phyloP scores from a whole-genome alignment of 495 filamentous ascomycete species.

The Penicillium robsamsonii region DNA sequence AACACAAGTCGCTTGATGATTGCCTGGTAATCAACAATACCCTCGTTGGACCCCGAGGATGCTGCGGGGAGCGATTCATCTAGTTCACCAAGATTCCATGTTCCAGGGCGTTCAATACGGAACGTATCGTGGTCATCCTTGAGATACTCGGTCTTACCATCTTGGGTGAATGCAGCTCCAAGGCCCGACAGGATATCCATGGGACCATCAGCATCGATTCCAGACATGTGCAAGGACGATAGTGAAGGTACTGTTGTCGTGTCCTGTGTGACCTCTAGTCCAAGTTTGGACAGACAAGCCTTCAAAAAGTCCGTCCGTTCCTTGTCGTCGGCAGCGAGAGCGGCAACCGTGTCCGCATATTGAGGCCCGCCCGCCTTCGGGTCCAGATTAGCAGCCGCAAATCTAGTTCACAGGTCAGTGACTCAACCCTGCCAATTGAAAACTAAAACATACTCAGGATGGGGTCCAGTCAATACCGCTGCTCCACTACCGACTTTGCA shows the following conservation, averaged over 20 bases:
- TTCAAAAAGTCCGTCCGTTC: slow-evolving; percentile 74
- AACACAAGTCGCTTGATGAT: slow-evolving; percentile 73
- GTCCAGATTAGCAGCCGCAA: slow-evolving; percentile 76
- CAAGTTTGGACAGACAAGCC: slow-evolving; percentile 78
- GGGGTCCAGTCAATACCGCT: slow-evolving; percentile 80
- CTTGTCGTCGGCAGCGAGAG: slow-evolving; percentile 67
- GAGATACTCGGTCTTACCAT: slow-evolving; percentile 70
- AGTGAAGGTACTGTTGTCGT: slow-evolving; percentile 72
- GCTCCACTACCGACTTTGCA: slow-evolving; percentile 83
- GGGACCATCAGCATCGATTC: slow-evolving; percentile 60
- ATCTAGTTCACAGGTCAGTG: slow-evolving; percentile 52
- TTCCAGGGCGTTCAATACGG: slow-evolving; percentile 61
- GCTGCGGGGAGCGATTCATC: slow-evolving; percentile 47
- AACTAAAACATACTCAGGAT: slow-evolving; percentile 75
- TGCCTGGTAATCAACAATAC: slow-evolving; percentile 70
- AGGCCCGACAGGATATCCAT: slow-evolving; percentile 64
- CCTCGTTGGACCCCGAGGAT: slow-evolving; percentile 38
- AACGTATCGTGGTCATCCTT: slow-evolving; percentile 86
- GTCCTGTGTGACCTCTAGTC: slow-evolving; percentile 69
- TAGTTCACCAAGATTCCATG: slow-evolving; percentile 61
- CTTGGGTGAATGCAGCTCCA: slow-evolving; percentile 61
- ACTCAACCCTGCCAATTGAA: neutral
- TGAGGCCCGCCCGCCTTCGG: slow-evolving; percentile 58
- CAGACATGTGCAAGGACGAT: slow-evolving; percentile 81
- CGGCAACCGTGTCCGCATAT: slow-evolving; percentile 66